Evolutionary conservation across 805 yeast species (phyloP), one percentile per base, ranked within the genome.

Genomic region (Teunomyces tritomae): DNA sequence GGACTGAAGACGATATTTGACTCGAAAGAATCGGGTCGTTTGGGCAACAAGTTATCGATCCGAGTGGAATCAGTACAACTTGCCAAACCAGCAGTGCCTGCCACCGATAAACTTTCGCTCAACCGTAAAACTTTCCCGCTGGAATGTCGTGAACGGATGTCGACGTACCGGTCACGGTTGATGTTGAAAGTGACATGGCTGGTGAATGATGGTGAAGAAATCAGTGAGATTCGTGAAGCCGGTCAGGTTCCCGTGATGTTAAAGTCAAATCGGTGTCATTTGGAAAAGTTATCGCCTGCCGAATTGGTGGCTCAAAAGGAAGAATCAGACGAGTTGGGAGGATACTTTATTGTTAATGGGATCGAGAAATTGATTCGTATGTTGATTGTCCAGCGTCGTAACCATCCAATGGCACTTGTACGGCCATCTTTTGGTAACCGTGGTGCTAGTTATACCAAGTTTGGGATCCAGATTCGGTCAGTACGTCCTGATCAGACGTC

Each of bases 401-500:
- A 94, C 67, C 97, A 91, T 64, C 96, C 98, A 20, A 89, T 94
- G 97, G 98, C 98, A 9, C 83, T 94, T 59, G 85, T 90, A 50
- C 89, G 99, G 73, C 95, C 96, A 29, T 87, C 96, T 8, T 94
- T 92, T 63, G 85, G 85, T 44, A 90, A 90, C 72, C 85, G 99
- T 78, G 99, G 99, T 61, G 86, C 92, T 5, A 71, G 89, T 6
- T 94, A 94, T 71, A 76, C 96, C 35, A 83, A 84, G 50, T 94
- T 70, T 57, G 99, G 99, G 84, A 83, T 94, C 52, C 97, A 91
- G 73, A 86, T 94, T 52, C 83, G 99, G 72, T 82, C 86, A 52
- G 97, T 90, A 2, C 83, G 99, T 64, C 96, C 96, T 3, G 99
- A 94, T 70, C 98, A 94, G 74, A 87, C 97, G 14, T 91, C 99